Base-by-base conservation (phyloP, 805 yeast genomes). In the Wickerhamiella slavikovae region DNA sequence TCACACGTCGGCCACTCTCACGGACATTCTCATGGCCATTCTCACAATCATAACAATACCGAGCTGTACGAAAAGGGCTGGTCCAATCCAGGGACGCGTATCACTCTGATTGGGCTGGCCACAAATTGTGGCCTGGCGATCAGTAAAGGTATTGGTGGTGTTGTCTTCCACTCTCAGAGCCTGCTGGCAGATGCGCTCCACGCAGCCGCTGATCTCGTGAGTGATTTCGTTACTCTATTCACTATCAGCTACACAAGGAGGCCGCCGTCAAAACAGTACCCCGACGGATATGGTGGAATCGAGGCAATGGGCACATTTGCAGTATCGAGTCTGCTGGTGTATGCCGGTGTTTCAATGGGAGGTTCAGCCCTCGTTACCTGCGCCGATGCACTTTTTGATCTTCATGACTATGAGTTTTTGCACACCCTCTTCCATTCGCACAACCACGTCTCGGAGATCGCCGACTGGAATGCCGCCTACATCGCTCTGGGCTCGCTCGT, bases 381-480 rank as follows among this genome's bases (percentile, higher is more conserved):
- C n/a, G 30, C 32, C 11, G 30, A 28, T 13, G 27, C 36, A 8
- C 14, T 39, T 20, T 28, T 44, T 19, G 48, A 44, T 13, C 9
- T 24, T 9, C 24, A 20, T 15, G 17, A 34, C 25, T n/a, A 37
- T 9, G 28, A 35, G 19, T 19, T 31, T 31, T 22, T 42, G 21
- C 10, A 25, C 18, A 16, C 34, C 16, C 65, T 59, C 15, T 33
- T 40, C 15, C 71, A 66, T 42, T 58, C 66, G 13, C 79, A 70
- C 45, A 48, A 39, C 30, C 40, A 35, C 31, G 41, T 35, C 27
- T 41, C 38, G 12, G 64, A 58, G 23, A 57, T 63, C 1, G 67
- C 78, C 1, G 66, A 80, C 44, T 66, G 89, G 39, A 82, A 80
- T 48, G 98, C 98, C 3, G 95, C 94, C 2, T 82, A 93, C 92